Evolutionary conservation across 306 rosid species (phyloP).

Genomic region (Myrica gale): DNA sequence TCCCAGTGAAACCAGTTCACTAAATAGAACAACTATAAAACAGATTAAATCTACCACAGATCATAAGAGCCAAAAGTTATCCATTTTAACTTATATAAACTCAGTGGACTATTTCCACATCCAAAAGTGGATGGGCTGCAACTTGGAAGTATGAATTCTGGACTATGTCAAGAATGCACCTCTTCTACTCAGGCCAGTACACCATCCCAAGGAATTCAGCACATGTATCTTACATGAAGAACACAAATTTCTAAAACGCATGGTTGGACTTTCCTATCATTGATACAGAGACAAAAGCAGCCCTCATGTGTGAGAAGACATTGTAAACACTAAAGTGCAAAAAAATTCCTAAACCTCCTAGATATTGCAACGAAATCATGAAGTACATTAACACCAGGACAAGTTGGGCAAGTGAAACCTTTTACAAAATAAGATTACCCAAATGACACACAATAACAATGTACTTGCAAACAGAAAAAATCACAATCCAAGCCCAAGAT

Average conservation of each 20-base stretch:
- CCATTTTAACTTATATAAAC: not conserved
- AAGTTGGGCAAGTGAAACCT: not conserved
- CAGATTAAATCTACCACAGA: not conserved
- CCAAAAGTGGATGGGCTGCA: not conserved
- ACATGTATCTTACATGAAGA: not conserved
- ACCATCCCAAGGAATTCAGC: slow-evolving; percentile 7
- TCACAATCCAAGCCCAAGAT: not conserved
- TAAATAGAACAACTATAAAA: not conserved
- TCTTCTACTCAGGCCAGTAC: slow-evolving; percentile 1
- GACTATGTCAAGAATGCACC: slow-evolving; percentile 8
- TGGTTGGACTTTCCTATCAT: not conserved
- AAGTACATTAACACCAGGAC: not conserved
- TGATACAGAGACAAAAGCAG: not conserved
- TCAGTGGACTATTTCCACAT: slow-evolving; percentile 3
- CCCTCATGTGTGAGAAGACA: not conserved
- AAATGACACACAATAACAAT: slow-evolving; percentile 1
- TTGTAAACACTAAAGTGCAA: not conserved
- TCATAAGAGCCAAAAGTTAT: not conserved
- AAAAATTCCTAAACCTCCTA: not conserved
- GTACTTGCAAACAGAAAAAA: not conserved
- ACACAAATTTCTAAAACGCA: not conserved
- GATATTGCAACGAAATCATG: not conserved
- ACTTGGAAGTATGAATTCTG: not conserved
- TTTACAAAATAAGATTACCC: not conserved
- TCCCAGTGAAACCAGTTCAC: not conserved